Percentiles rank a stretch among this genome's conserved stretches.
Conservation (phyloP, 148 eudicot genomes). For the Spergularia marina region DNA sequence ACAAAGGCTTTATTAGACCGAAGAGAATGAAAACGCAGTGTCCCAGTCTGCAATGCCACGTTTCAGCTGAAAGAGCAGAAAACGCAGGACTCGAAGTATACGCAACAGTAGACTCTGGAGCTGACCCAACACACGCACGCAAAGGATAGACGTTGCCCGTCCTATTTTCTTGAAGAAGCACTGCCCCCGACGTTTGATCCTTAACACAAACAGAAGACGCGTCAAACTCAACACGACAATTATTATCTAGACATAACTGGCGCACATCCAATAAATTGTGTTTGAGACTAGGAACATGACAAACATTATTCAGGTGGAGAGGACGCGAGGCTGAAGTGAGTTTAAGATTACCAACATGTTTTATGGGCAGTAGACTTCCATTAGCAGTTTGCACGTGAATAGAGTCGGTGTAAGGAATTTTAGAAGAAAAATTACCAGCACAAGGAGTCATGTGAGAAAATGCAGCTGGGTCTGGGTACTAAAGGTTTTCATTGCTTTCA, state of each 20-base stretch:
- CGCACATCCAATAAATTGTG: neutral
- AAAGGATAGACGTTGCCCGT: neutral
- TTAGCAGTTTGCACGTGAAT: neutral
- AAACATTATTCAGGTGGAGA: neutral
- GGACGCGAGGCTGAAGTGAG: neutral
- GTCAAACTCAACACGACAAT: neutral
- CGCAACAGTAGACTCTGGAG: too few relatives aligned
- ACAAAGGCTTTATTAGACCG: too few relatives aligned
- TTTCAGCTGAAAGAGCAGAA: too few relatives aligned
- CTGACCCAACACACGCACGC: too few relatives aligned
- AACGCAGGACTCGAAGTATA: too few relatives aligned
- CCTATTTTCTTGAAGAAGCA: conserved; percentile 7
- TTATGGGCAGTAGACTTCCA: neutral
- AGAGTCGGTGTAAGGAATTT: neutral
- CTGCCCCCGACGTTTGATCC: conserved; percentile 13
- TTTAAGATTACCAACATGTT: neutral
- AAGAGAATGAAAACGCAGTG: too few relatives aligned
- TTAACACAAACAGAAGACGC: conserved; percentile 6
- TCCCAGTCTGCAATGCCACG: too few relatives aligned
- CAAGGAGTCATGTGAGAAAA: conserved; percentile 10
- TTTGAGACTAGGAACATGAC: conserved; percentile 6
- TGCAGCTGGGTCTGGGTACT: conserved; percentile 7
- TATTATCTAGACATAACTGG: conserved; percentile 6
- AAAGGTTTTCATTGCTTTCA: conserved; percentile 4
- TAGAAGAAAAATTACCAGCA: conserved; percentile 12